phyloP scores from a whole-genome alignment of 768 basidiomycete genomes.

The Lactarius sp. region DNA sequence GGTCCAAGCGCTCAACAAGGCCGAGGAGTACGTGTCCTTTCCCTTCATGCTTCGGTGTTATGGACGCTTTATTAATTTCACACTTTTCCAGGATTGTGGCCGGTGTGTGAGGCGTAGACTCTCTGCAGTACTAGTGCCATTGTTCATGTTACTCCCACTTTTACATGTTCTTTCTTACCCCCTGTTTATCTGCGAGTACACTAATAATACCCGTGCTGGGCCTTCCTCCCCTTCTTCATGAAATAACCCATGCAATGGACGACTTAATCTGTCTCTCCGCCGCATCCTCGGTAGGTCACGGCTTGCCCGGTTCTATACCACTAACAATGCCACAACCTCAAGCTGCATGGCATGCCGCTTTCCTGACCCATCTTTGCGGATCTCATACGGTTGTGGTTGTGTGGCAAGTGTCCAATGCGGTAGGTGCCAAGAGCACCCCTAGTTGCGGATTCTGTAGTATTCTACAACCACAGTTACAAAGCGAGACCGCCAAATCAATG shows the following conservation, averaged over 20 bases:
- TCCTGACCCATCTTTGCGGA: neutral
- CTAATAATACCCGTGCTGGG: slow-evolving; percentile 26
- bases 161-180: slow-evolving; percentile 7
- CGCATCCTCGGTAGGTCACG: neutral
- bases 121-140: neutral
- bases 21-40: slow-evolving; percentile 72
- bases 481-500: neutral
- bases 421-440: neutral
- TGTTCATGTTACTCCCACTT: neutral
- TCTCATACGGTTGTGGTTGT: neutral
- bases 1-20: slow-evolving; percentile 93
- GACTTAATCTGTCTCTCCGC: neutral
- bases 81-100: slow-evolving; percentile 50
- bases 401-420: neutral
- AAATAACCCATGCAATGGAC: neutral
- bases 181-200: slow-evolving; percentile 22
- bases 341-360: neutral
- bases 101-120: slow-evolving; percentile 40
- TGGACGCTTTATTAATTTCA: slow-evolving; percentile 17
- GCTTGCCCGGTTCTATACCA: neutral
- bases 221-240: neutral
- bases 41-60: slow-evolving; percentile 2
- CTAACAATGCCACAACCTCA: neutral
- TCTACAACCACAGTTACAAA: neutral
- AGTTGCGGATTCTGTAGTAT: neutral